phyloP scores from a whole-genome alignment of 106 monocot genomes.

The Posidonia australis region DNA sequence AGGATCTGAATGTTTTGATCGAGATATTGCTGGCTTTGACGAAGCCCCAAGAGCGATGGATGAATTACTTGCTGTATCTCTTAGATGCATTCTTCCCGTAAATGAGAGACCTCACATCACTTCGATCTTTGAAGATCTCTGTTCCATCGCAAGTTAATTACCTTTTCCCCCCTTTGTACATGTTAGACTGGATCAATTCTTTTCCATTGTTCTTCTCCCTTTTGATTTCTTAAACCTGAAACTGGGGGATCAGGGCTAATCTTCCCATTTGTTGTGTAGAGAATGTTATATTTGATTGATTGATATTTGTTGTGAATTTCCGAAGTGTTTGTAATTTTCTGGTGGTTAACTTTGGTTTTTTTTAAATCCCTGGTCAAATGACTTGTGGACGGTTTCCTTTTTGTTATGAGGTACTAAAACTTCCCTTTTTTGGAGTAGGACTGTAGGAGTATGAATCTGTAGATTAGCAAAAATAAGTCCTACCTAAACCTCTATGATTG shows the following conservation, averaged over 20 bases:
- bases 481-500: too few species aligned
- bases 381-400: too few species aligned
- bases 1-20: constrained; percentile 19
- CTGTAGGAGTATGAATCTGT: too few species aligned
- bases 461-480: too few species aligned
- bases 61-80: constrained; percentile 17
- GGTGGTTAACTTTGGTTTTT: too few species aligned
- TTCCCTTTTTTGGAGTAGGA: too few species aligned
- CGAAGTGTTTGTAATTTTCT: too few species aligned
- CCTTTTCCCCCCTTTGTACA: neutral
- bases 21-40: constrained; percentile 13
- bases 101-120: constrained; percentile 23
- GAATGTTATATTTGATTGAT: constrained; percentile 2
- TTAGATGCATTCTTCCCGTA: constrained; percentile 23
- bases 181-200: constrained; percentile 2
- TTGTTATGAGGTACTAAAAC: too few species aligned
- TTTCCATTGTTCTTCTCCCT: neutral
- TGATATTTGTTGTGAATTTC: neutral
- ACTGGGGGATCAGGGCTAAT: neutral
- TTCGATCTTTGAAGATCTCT: constrained; percentile 13
- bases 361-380: too few species aligned
- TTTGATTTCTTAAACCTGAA: neutral
- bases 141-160: constrained; percentile 13
- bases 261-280: constrained; percentile 2
- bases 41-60: constrained; percentile 21